Conservation (phyloP, 106 monocot species). For the Ottelia alismoides region DNA sequence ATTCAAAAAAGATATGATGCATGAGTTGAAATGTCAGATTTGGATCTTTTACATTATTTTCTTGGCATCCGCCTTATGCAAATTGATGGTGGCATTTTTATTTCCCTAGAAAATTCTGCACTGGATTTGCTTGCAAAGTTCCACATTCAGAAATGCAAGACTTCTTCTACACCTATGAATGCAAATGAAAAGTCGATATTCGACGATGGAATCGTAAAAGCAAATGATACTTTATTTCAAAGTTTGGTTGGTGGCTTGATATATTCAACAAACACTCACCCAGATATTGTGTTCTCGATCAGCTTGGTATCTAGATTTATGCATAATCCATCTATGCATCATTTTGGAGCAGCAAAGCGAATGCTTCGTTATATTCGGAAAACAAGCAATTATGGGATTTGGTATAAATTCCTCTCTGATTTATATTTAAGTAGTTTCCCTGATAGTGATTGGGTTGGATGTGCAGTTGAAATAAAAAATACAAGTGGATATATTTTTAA, state of each 20-base stretch:
- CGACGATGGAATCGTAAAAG: neutral
- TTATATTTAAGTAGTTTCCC: neutral
- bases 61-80: neutral
- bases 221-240: neutral
- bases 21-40: conserved; percentile 1
- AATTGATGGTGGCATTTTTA: neutral
- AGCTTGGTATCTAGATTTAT: conserved; percentile 2
- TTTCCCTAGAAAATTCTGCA: neutral
- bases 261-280: neutral
- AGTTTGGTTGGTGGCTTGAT: neutral
- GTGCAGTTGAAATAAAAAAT: neutral
- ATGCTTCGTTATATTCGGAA: neutral
- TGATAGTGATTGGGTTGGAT: neutral
- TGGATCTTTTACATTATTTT: neutral
- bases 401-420: neutral
- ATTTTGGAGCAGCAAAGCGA: neutral
- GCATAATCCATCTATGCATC: neutral
- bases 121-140: neutral
- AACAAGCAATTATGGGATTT: neutral
- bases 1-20: neutral
- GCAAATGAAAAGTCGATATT: neutral
- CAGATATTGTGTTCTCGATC: neutral
- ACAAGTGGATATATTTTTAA: neutral
- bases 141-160: neutral
- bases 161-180: neutral